These are phyloP conservation scores for Bolboschoenoplectus hybrid DNA, from an alignment of 202 grass and related monocot genomes.

Conservation along the genomic window DNA sequence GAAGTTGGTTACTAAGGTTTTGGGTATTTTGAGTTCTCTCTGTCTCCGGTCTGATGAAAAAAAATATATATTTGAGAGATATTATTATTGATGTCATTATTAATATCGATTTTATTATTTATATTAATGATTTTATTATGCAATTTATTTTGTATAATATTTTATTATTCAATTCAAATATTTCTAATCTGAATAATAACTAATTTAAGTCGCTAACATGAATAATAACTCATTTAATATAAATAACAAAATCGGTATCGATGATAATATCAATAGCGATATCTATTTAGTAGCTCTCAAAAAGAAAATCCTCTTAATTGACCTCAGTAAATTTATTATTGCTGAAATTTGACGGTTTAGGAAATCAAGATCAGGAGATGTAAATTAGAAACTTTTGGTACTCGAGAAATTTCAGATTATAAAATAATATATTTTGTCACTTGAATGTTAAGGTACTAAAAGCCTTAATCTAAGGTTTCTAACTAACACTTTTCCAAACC, in stretches of 20 bases:
- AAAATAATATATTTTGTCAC: not conserved
- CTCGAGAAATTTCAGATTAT: not conserved
- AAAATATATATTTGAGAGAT: not conserved
- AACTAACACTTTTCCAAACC: not conserved
- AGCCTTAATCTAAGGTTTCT: not conserved
- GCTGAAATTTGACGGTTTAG: not conserved
- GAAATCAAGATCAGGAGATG: not conserved
- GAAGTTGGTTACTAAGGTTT: not conserved
- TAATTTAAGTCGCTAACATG: too few species aligned
- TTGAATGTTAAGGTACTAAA: constrained; percentile 18
- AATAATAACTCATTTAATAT: too few species aligned
- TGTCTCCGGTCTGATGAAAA: not conserved
- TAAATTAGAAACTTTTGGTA: not conserved
- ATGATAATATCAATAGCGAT: too few species aligned
- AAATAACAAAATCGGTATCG: too few species aligned
- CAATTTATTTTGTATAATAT: too few species aligned
- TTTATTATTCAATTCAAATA: too few species aligned
- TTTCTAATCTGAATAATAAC: too few species aligned
- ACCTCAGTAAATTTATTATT: not conserved
- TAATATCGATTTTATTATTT: too few species aligned
- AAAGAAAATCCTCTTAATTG: not conserved
- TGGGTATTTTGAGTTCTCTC: not conserved
- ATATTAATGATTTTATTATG: too few species aligned
- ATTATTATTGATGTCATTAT: too few species aligned
- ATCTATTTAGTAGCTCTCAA: too few species aligned